Conservation (phyloP, 768 basidiomycete species). For the Candolleomyces eurysporus region DNA sequence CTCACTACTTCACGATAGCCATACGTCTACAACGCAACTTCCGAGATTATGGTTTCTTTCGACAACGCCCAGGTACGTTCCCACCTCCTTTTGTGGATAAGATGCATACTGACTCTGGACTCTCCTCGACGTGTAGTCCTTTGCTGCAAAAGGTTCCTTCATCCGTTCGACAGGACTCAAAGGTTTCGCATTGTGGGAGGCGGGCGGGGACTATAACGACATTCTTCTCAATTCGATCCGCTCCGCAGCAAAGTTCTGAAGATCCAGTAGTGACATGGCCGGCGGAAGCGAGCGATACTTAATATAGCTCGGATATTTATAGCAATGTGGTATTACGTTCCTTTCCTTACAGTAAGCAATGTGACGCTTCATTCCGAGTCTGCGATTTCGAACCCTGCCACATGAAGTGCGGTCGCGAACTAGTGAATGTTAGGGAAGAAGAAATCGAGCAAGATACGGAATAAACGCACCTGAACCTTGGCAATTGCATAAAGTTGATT, state of each 20-base stretch:
- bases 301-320: too few species aligned
- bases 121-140: conserved; percentile 5
- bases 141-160: conserved; percentile 55
- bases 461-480: conserved; percentile 70
- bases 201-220: conserved; percentile 59
- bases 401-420: conserved; percentile 71
- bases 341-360: neutral
- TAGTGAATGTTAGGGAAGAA: conserved; percentile 18
- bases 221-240: conserved; percentile 45
- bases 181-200: conserved; percentile 75
- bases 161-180: conserved; percentile 48
- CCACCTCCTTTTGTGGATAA: too few species aligned
- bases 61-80: conserved; percentile 33
- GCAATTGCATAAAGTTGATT: conserved; percentile 80
- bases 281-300: neutral
- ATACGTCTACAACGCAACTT: conserved; percentile 41
- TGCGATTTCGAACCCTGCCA: conserved; percentile 55
- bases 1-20: too few species aligned
- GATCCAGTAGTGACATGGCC: too few species aligned
- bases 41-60: conserved; percentile 47
- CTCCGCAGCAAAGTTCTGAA: conserved; percentile 21
- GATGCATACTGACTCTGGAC: too few species aligned
- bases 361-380: neutral
- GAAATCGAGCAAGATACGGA: neutral
- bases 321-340: neutral